Percentiles rank a stretch among this genome's conserved stretches.
These are phyloP conservation scores for Suillus weaverae DNA, from an alignment of 768 basidiomycete species.

Conservation along the genomic window DNA sequence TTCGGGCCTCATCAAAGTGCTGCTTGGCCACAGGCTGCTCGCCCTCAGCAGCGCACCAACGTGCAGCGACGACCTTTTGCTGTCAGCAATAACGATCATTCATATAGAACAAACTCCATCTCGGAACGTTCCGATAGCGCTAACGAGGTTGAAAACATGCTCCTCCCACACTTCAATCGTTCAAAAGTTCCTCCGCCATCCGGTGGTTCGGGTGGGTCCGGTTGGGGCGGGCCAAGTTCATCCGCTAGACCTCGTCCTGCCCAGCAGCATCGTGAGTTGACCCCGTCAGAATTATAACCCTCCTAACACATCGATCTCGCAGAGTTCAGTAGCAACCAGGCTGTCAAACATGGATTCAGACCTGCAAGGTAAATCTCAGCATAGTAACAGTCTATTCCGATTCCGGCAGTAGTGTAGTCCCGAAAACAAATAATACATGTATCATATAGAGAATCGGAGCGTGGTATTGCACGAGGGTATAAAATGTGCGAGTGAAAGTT, in stretches of 20 bases:
- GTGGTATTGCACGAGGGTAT: conserved; percentile 16
- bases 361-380: conserved; percentile 36
- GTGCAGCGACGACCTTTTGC: conserved; percentile 46
- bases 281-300: neutral
- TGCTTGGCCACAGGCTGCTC: conserved; percentile 28
- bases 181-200: conserved; percentile 19
- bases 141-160: conserved; percentile 70
- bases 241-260: conserved; percentile 22
- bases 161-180: conserved; percentile 36
- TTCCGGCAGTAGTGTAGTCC: conserved; percentile 19
- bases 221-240: conserved; percentile 39
- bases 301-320: conserved; percentile 1
- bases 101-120: conserved; percentile 44
- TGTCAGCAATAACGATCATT: conserved; percentile 35
- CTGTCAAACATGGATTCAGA: conserved; percentile 46
- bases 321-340: conserved; percentile 44
- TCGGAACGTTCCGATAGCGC: conserved; percentile 68
- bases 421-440: conserved; percentile 25
- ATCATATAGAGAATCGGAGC: conserved; percentile 14
- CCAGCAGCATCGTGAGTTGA: conserved; percentile 29
- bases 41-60: conserved; percentile 21
- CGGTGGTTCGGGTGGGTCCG: conserved; percentile 35
- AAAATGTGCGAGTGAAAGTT: conserved; percentile 14
- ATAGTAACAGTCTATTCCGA: conserved; percentile 1
- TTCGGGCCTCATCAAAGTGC: conserved; percentile 35